Conservation (phyloP, 176 grass and related monocot species). For the Ampelocalamus luodianensis region DNA sequence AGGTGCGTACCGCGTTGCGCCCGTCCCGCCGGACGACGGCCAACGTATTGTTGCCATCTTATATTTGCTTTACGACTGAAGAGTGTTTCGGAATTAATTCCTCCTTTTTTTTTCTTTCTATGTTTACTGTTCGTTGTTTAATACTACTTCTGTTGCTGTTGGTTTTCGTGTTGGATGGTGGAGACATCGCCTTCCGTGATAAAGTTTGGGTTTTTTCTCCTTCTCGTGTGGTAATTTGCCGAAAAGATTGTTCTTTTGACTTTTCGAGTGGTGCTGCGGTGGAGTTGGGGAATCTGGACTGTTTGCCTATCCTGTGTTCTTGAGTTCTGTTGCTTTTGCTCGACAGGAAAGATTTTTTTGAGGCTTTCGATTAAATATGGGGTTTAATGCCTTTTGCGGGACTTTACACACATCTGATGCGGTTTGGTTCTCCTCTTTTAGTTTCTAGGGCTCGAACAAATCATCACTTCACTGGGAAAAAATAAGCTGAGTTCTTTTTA, state of each 20-base stretch:
- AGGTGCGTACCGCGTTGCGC: constrained; percentile 45
- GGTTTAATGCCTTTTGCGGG: constrained; percentile 13
- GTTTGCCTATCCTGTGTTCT: neutral
- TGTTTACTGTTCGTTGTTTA: neutral
- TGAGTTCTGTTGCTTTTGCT: constrained; percentile 13
- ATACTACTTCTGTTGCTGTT: neutral
- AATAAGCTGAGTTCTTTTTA: neutral
- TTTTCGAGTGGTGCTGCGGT: constrained; percentile 13
- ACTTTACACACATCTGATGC: constrained; percentile 12
- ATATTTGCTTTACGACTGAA: neutral
- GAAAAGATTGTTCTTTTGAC: constrained; percentile 46
- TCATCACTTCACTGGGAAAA: neutral
- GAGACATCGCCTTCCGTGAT: neutral
- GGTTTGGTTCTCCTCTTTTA: neutral
- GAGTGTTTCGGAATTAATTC: constrained; percentile 1
- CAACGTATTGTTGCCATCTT: neutral
- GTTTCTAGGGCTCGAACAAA: neutral
- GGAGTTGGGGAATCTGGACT: constrained; percentile 16
- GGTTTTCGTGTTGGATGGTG: neutral
- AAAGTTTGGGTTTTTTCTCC: neutral
- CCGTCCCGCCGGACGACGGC: neutral
- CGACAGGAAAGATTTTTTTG: neutral
- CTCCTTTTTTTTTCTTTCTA: neutral
- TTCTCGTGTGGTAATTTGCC: neutral
- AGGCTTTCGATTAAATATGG: constrained; percentile 28